A percentile compares a stretch with the other conserved stretches of the same genome.
These are phyloP conservation scores for Penstemon eatonii DNA, from an alignment of 257 asterid species.

Conservation along the genomic window DNA sequence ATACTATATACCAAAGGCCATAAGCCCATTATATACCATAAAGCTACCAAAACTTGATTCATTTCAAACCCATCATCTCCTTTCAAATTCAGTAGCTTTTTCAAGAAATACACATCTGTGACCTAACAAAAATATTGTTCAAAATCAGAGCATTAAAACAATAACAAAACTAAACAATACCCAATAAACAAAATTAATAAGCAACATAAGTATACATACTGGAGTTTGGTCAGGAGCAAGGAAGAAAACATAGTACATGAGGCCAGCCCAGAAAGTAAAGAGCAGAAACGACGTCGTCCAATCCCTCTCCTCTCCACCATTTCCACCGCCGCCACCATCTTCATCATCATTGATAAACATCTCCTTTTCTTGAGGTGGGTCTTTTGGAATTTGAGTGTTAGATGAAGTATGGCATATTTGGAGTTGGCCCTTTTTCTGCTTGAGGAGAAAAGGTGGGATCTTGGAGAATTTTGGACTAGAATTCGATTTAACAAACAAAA, in stretches of 20 bases:
- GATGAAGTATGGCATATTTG: constrained; percentile 42
- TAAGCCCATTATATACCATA: constrained; percentile 90
- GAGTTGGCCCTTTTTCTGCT: constrained; percentile 30
- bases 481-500: background rate
- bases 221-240: constrained; percentile 91
- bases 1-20: constrained; percentile 83
- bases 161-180: constrained; percentile 9
- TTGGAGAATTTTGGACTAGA: constrained; percentile 18
- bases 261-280: constrained; percentile 74
- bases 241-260: constrained; percentile 72
- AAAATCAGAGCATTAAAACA: constrained; percentile 14
- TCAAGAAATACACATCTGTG: constrained; percentile 69
- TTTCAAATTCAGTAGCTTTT: constrained; percentile 69
- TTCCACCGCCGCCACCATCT: constrained; percentile 33
- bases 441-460: constrained; percentile 20
- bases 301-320: constrained; percentile 64
- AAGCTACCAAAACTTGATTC: constrained; percentile 75
- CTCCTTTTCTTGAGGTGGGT: constrained; percentile 42
- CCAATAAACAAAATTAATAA: constrained; percentile 9
- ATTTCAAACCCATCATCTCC: constrained; percentile 91
- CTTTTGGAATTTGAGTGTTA: constrained; percentile 48
- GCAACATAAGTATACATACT: constrained; percentile 40
- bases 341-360: constrained; percentile 27
- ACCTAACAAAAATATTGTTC: constrained; percentile 37
- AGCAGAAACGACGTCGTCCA: constrained; percentile 88